These are phyloP conservation scores for Crithidia brevicula DNA, from an alignment of 208 protist species.

Conservation along the genomic window DNA sequence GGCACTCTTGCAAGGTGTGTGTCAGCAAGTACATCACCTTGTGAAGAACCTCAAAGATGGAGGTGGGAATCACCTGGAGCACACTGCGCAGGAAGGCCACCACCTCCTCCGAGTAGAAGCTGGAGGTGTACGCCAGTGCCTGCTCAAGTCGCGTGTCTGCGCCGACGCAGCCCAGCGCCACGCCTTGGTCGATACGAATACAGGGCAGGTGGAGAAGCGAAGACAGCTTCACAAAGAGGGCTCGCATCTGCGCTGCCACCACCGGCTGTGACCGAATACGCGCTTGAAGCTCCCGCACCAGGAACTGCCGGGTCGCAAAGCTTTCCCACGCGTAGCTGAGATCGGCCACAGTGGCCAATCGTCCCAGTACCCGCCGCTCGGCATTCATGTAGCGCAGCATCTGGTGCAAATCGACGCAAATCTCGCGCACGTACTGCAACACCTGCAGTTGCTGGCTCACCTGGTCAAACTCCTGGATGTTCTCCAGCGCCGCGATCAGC, in stretches of 20 bases:
- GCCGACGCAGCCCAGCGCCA: conserved; percentile 5
- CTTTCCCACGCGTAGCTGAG: conserved; percentile 97
- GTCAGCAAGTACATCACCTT: conserved; percentile 95
- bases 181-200: conserved; percentile 90
- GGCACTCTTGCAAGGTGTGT: conserved; percentile 70
- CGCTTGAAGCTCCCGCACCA: conserved; percentile 93
- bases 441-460: conserved; percentile 90
- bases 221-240: conserved; percentile 97
- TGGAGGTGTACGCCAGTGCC: conserved; percentile 91
- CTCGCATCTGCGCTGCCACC: conserved; percentile 93
- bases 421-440: conserved; percentile 93
- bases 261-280: conserved; percentile 92
- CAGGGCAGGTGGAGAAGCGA: conserved; percentile 96
- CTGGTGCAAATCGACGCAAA: conserved; percentile 79
- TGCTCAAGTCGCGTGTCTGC: conserved; percentile 55
- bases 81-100: conserved; percentile 94
- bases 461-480: conserved; percentile 97
- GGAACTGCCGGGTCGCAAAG: conserved; percentile 85
- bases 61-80: conserved; percentile 96
- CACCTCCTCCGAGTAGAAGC: conserved; percentile 94
- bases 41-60: conserved; percentile 95
- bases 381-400: conserved; percentile 97
- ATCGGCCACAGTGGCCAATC: conserved; percentile 93
- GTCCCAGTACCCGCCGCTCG: conserved; percentile 86
- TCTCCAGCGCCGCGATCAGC: conserved; percentile 95